Percentiles rank a stretch among this genome's conserved stretches.
Conservation (phyloP, 306 rosid genomes). For the Prunus kanzakura region DNA sequence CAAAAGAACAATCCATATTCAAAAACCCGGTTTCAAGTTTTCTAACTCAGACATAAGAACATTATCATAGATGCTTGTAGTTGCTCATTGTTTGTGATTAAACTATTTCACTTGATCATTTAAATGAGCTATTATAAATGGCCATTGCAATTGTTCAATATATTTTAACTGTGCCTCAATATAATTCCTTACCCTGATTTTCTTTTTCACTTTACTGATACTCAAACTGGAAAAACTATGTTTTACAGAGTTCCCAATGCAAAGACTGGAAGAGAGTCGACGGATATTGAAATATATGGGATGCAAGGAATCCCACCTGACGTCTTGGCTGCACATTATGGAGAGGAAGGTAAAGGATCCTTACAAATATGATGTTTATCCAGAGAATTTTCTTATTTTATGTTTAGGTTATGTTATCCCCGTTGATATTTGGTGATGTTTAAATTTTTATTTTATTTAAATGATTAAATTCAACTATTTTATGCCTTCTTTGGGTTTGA, state of each 20-base stretch:
- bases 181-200: neutral
- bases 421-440: neutral
- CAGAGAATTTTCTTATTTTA: neutral
- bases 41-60: neutral
- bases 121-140: neutral
- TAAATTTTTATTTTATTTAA: neutral
- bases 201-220: neutral
- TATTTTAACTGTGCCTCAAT: neutral
- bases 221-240: constrained; percentile 3
- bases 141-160: neutral
- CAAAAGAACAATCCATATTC: neutral
- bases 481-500: neutral
- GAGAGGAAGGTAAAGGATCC: constrained; percentile 72
- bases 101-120: neutral
- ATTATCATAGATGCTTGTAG: neutral
- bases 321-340: constrained; percentile 88
- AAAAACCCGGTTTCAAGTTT: neutral
- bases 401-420: neutral
- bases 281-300: constrained; percentile 96
- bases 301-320: constrained; percentile 99
- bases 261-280: constrained; percentile 80
- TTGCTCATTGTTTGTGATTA: neutral
- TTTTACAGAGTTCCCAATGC: constrained; percentile 88
- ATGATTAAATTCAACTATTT: neutral
- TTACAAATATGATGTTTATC: neutral